Evolutionary conservation across 176 grass and related monocot species (phyloP), one percentile per base, ranked within the genome.

Genomic region (Poa pratensis): DNA sequence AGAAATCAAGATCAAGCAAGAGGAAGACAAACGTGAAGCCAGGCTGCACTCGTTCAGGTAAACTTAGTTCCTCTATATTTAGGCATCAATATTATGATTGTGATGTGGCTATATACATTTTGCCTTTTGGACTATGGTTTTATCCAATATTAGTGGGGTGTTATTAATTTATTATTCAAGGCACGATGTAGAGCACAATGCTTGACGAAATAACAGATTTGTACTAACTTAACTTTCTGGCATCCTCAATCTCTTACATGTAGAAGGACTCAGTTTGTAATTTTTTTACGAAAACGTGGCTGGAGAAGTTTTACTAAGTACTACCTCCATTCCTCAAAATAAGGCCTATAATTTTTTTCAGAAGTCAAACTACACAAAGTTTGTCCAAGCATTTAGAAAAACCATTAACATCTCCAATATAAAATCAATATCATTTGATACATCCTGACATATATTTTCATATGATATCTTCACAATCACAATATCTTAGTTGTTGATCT

Each of bases 41-140:
- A 94, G 81, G 78, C 84, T 98, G 69, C 93, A 98, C 82, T 98
- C 96, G 20, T 98, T 94, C 51, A 87, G 91, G 96, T 95, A 85
- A 43, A 74, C 45, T 76, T 50, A 32, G 2, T 30, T 46, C 26
- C 3, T 73, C 5, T 59, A 24, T 82, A 82, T 35, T 63, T 80
- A 76, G n/a, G 45, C 32, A 76, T 61, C 14, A 71, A 6, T 79
- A 14, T 52, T 57, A 24, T 20, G 18, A 48, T 74, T 74, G 32
- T 59, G 62, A 65, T 65, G 62, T 34, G 27, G n/a, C 3, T 10
- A 11, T 54, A 23, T 28, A 39, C 4, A 76, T 40, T 27, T 62
- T 70, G 3, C 54, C 18, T 69, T 3, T 34, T 40, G 9, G 65
- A 15, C 51, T 72, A 79, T 55, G 48, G 1, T 57, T 16, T 65